phyloP scores from a whole-genome alignment of 495 filamentous ascomycete species.

The Cenococcum geophilum region DNA sequence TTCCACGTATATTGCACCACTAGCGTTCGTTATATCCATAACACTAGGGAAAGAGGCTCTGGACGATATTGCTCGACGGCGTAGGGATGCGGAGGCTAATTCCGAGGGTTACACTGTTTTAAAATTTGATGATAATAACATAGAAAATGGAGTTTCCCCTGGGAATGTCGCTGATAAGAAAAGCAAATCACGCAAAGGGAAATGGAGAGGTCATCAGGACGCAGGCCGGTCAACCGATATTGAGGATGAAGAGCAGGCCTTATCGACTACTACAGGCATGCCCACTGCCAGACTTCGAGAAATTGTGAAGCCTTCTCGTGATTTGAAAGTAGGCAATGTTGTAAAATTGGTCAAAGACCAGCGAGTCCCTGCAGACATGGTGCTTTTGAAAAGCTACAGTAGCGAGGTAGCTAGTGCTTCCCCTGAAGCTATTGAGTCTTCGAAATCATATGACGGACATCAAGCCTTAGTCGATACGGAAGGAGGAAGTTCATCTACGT shows the following conservation, averaged over 20 bases:
- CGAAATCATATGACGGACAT: slow-evolving; percentile 6
- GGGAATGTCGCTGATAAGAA: slow-evolving; percentile 25
- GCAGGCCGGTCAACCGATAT: slow-evolving; percentile 39
- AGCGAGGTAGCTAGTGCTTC: slow-evolving; percentile 48
- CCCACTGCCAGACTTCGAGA: slow-evolving; percentile 51
- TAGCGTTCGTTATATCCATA: slow-evolving; percentile 85
- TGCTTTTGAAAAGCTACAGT: slow-evolving; percentile 79
- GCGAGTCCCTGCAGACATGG: slow-evolving; percentile 86
- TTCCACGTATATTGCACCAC: slow-evolving; percentile 85
- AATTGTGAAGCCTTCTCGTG: slow-evolving; percentile 70
- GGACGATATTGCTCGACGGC: slow-evolving; percentile 81
- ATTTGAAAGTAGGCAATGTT: slow-evolving; percentile 91
- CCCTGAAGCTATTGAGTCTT: slow-evolving; percentile 30
- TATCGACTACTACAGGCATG: slow-evolving; percentile 36
- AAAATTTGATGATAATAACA: slow-evolving; percentile 48
- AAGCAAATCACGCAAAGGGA: slow-evolving; percentile 17
- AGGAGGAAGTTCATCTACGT: background rate
- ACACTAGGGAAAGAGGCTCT: slow-evolving; percentile 93
- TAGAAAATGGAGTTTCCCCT: slow-evolving; percentile 18
- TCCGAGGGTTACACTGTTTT: slow-evolving; percentile 82
- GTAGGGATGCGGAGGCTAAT: slow-evolving; percentile 89
- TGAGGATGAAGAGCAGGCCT: slow-evolving; percentile 39
- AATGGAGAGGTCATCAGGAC: slow-evolving; percentile 25
- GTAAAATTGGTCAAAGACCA: slow-evolving; percentile 86
- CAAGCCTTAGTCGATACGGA: background rate